Conservation (phyloP, 148 eudicot genomes). For the Camellia lanceoleosa region DNA sequence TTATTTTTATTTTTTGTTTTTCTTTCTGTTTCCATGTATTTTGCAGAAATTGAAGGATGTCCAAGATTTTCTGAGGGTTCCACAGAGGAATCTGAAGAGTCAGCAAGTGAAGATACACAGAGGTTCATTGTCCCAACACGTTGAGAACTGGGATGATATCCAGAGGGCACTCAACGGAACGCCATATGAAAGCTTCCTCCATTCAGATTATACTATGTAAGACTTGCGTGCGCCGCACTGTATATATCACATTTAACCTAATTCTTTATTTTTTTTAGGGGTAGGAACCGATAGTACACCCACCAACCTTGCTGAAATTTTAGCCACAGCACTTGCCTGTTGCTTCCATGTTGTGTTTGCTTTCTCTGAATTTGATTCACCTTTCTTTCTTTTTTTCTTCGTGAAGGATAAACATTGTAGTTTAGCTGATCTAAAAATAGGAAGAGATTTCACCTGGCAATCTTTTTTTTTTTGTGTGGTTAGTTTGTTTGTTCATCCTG, state of each 20-base stretch:
- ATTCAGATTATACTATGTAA: slow-evolving; percentile 51
- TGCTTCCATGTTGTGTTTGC: background rate
- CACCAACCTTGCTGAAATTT: slow-evolving; percentile 25
- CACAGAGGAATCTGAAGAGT: slow-evolving; percentile 55
- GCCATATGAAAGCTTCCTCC: slow-evolving; percentile 55
- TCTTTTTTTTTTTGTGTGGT: background rate
- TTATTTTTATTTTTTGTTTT: background rate
- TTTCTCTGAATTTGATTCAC: background rate
- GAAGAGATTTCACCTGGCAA: background rate
- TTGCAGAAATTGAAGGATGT: slow-evolving; percentile 61
- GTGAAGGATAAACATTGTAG: background rate
- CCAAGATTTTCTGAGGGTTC: slow-evolving; percentile 72
- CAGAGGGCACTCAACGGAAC: slow-evolving; percentile 69
- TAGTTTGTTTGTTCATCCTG: background rate
- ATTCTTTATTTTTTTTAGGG: slow-evolving; percentile 20
- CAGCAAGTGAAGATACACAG: slow-evolving; percentile 89
- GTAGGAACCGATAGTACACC: slow-evolving; percentile 15
- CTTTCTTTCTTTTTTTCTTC: background rate
- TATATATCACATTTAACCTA: slow-evolving; percentile 12
- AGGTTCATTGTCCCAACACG: slow-evolving; percentile 62
- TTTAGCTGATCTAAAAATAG: slow-evolving; percentile 9
- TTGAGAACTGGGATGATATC: slow-evolving; percentile 76
- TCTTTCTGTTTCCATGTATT: background rate
- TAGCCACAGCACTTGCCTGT: slow-evolving; percentile 9
- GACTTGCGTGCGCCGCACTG: slow-evolving; percentile 1